Evolutionary conservation across 331 rosid genomes (phyloP).

Genomic region (Malus hybrid): DNA sequence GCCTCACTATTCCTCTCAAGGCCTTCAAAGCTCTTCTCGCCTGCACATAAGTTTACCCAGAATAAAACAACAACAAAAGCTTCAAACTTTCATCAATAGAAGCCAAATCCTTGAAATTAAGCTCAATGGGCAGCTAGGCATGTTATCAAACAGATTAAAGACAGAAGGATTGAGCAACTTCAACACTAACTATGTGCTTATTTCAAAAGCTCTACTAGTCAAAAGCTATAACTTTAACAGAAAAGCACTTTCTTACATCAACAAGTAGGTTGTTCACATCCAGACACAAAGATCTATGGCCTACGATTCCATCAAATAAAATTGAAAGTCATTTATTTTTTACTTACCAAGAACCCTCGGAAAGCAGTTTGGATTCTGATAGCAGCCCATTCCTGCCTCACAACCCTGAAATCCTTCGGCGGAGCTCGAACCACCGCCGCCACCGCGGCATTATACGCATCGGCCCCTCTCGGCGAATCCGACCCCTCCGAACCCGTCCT

Average conservation of each 20-base stretch:
- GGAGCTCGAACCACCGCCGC: conserved; percentile 88
- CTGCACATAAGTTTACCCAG: conserved; percentile 26
- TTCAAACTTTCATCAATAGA: neutral
- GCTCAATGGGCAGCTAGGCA: neutral
- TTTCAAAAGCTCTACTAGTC: neutral
- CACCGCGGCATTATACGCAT: conserved; percentile 63
- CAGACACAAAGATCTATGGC: conserved; percentile 1
- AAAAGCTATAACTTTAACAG: neutral
- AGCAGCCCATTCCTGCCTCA: conserved; percentile 91
- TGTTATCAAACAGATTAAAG: neutral
- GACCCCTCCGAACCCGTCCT: conserved; percentile 73
- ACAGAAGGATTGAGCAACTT: neutral
- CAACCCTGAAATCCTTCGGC: conserved; percentile 67
- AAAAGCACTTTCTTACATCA: neutral
- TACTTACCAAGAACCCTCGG: conserved; percentile 71
- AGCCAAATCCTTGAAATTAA: neutral
- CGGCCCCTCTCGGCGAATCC: conserved; percentile 49
- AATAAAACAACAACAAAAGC: too few species aligned
- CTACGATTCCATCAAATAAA: neutral
- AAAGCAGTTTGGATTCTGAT: conserved; percentile 90
- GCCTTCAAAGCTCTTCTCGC: conserved; percentile 98
- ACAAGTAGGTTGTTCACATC: neutral
- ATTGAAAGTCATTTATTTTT: neutral
- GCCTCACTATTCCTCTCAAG: conserved; percentile 89
- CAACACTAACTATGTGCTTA: neutral